These are phyloP conservation scores for Aegilops bicornis DNA, from an alignment of 176 grass and related monocot genomes.

Conservation along the genomic window DNA sequence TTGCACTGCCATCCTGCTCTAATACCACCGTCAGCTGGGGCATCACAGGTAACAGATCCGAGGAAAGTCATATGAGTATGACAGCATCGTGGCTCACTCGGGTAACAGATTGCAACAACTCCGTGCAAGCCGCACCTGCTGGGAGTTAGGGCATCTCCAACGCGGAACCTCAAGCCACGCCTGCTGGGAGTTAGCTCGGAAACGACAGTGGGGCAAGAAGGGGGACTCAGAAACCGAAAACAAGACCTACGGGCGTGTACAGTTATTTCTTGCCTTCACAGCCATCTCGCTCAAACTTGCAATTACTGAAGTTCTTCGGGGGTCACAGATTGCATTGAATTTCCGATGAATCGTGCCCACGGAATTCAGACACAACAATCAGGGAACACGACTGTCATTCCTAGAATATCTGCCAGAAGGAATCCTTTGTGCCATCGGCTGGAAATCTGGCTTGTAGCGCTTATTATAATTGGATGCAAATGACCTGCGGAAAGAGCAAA, in stretches of 20 bases:
- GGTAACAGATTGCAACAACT: neutral
- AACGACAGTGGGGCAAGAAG: neutral
- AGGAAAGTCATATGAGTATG: neutral
- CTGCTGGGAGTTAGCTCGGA: neutral
- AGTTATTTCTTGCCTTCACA: slow-evolving; percentile 10
- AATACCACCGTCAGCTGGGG: neutral
- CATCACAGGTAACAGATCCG: neutral
- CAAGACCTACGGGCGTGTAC: neutral
- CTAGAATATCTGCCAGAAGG: slow-evolving; percentile 45
- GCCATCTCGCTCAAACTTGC: neutral
- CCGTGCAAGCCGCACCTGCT: neutral
- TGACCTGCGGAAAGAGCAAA: slow-evolving; percentile 36
- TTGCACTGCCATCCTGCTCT: neutral
- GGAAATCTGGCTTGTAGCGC: slow-evolving; percentile 47
- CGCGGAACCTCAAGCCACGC: too few relatives aligned
- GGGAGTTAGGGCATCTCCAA: neutral
- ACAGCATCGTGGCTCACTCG: neutral
- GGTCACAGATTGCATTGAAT: neutral
- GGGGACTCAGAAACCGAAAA: neutral
- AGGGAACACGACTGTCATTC: slow-evolving; percentile 23
- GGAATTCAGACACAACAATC: slow-evolving; percentile 20
- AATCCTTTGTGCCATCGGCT: slow-evolving; percentile 31
- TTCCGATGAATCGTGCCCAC: neutral
- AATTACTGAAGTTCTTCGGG: neutral
- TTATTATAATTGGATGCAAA: slow-evolving; percentile 34